phyloP scores from a whole-genome alignment of 2,329 filamentous ascomycete species.

The Talaromyces sp. region DNA sequence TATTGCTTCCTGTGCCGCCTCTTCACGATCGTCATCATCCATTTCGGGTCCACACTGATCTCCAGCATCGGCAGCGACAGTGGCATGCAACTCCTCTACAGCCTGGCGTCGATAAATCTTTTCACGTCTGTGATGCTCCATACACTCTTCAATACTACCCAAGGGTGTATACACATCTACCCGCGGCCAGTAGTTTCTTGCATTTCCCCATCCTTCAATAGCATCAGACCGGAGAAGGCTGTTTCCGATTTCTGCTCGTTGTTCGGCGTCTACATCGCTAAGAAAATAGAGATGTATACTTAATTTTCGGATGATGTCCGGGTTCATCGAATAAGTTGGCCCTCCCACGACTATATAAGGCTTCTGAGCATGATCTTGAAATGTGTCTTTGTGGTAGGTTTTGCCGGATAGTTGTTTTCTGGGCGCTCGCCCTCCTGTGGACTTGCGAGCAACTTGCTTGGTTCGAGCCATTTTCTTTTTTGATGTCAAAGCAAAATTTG shows the following conservation, averaged over 20 bases:
- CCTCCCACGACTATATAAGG: constrained; percentile 10
- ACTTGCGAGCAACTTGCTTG: constrained; percentile 6
- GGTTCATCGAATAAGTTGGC: neutral
- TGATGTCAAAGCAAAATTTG: neutral
- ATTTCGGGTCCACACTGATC: neutral
- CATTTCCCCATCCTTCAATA: constrained; percentile 20
- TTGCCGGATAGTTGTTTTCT: neutral
- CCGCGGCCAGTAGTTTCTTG: constrained; percentile 18
- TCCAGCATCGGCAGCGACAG: constrained; percentile 1
- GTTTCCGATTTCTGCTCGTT: constrained; percentile 1
- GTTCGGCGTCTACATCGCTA: constrained; percentile 1
- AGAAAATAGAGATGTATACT: constrained; percentile 15
- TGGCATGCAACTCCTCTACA: constrained; percentile 10
- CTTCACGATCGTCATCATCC: constrained; percentile 9
- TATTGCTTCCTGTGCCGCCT: constrained; percentile 11
- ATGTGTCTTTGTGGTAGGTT: neutral
- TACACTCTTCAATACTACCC: constrained; percentile 18
- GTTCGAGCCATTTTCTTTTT: constrained; percentile 8
- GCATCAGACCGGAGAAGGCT: neutral
- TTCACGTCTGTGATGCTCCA: constrained; percentile 19
- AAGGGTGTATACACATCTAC: constrained; percentile 19
- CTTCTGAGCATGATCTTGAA: constrained; percentile 7
- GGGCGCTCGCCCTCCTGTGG: neutral
- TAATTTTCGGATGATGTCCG: constrained; percentile 8
- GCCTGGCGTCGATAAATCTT: constrained; percentile 11